Conservation (phyloP, 208 protist genomes). For the Phytomonas sp. region DNA sequence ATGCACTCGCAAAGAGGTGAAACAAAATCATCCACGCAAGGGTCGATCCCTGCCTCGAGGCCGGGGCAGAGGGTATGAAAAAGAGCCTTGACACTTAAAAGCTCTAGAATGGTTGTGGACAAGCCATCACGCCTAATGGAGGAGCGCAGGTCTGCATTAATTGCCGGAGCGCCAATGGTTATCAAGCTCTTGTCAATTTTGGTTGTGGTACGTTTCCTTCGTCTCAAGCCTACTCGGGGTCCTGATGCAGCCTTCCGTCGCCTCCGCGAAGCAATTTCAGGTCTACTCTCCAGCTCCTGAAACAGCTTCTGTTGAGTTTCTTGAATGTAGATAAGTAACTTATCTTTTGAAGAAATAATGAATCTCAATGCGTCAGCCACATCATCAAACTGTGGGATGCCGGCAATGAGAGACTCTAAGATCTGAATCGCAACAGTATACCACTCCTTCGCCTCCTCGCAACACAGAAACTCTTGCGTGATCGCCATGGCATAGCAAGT, state of each 20-base stretch:
- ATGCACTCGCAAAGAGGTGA: background rate
- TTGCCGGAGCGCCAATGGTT: background rate
- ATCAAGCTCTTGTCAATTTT: background rate
- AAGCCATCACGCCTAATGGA: background rate
- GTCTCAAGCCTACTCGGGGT: background rate
- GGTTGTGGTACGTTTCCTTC: background rate
- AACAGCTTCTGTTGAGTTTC: background rate
- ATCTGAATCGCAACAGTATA: background rate
- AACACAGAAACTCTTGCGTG: background rate
- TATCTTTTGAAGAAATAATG: background rate
- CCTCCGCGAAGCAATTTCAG: background rate
- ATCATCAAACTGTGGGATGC: background rate
- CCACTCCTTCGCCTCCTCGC: background rate
- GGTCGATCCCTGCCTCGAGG: background rate
- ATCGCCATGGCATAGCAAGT: background rate
- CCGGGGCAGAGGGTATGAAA: background rate
- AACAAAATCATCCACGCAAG: background rate
- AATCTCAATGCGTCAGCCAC: background rate
- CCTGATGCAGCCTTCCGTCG: background rate
- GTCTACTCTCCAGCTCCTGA: background rate
- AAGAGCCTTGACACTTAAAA: background rate
- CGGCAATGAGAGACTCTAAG: background rate
- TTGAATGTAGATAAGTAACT: background rate
- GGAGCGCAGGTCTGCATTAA: background rate
- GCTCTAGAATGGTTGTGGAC: background rate